These are phyloP conservation scores for Piromyces sp. DNA, from an alignment of 192 early-diverging fungal genomes.

Conservation along the genomic window DNA sequence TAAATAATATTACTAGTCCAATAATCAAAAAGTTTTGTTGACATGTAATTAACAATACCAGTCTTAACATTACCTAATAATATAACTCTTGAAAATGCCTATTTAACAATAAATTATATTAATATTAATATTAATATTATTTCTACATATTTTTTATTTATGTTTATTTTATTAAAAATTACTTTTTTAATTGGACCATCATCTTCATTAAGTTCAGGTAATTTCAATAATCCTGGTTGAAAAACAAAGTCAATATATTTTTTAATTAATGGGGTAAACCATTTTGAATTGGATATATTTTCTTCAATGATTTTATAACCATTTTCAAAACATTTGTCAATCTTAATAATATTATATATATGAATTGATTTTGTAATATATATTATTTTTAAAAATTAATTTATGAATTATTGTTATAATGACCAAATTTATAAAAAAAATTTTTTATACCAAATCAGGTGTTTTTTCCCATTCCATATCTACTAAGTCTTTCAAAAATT, in stretches of 20 bases:
- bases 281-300: neutral
- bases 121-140: too few relatives aligned
- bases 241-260: neutral
- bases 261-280: neutral
- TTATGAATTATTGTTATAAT: too few relatives aligned
- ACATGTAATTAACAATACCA: neutral
- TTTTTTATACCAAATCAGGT: constrained; percentile 1
- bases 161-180: too few relatives aligned
- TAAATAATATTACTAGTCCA: neutral
- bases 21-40: neutral
- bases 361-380: too few relatives aligned
- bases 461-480: constrained; percentile 3
- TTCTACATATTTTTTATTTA: too few relatives aligned
- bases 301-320: neutral
- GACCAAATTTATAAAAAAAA: too few relatives aligned
- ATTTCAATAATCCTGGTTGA: neutral
- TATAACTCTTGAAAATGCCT: neutral
- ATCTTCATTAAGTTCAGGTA: neutral
- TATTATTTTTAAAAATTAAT: too few relatives aligned
- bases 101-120: too few relatives aligned
- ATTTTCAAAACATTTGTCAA: neutral
- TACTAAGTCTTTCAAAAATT: neutral
- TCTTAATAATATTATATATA: too few relatives aligned
- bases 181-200: neutral
- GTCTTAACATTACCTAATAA: neutral